A percentile compares a stretch with the other conserved stretches of the same genome.
phyloP scores from a whole-genome alignment of 345 rosid species.

The Cardamine occulta region DNA sequence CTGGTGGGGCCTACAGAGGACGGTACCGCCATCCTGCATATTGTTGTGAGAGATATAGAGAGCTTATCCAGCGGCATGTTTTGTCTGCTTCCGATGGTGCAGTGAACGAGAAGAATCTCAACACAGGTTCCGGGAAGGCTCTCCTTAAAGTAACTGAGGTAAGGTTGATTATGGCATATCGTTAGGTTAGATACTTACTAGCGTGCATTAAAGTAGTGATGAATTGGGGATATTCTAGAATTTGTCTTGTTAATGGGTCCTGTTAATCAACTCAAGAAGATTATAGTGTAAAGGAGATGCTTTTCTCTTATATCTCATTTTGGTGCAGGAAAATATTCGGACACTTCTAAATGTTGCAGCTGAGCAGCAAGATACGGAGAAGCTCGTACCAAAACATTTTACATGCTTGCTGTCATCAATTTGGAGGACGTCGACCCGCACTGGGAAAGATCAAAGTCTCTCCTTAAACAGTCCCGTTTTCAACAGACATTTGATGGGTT shows the following conservation, averaged over 20 bases:
- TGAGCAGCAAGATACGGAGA: constrained; percentile 83
- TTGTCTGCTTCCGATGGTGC: constrained; percentile 69
- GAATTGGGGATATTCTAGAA: not conserved
- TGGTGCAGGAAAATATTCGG: constrained; percentile 81
- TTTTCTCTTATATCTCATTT: constrained; percentile 32
- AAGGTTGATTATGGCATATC: constrained; percentile 39
- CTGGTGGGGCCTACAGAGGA: constrained; percentile 94
- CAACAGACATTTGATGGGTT: constrained; percentile 55
- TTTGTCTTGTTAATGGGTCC: not conserved
- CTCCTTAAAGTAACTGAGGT: constrained; percentile 98
- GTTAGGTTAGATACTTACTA: constrained; percentile 13
- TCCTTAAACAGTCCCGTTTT: constrained; percentile 56
- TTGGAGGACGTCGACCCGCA: constrained; percentile 60
- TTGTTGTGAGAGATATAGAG: constrained; percentile 96
- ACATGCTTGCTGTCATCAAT: constrained; percentile 79
- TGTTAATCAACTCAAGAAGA: constrained; percentile 25
- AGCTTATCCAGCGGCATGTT: constrained; percentile 76
- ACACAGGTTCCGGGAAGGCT: constrained; percentile 80
- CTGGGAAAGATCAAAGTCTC: constrained; percentile 42
- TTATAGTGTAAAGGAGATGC: constrained; percentile 4
- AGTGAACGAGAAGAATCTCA: constrained; percentile 65
- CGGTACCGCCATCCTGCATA: constrained; percentile 90
- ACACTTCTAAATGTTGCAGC: constrained; percentile 70
- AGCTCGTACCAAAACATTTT: constrained; percentile 92
- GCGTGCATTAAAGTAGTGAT: constrained; percentile 15